These are phyloP conservation scores for Talaromyces sp. DNA, from an alignment of 2,329 filamentous ascomycete species.

Conservation along the genomic window DNA sequence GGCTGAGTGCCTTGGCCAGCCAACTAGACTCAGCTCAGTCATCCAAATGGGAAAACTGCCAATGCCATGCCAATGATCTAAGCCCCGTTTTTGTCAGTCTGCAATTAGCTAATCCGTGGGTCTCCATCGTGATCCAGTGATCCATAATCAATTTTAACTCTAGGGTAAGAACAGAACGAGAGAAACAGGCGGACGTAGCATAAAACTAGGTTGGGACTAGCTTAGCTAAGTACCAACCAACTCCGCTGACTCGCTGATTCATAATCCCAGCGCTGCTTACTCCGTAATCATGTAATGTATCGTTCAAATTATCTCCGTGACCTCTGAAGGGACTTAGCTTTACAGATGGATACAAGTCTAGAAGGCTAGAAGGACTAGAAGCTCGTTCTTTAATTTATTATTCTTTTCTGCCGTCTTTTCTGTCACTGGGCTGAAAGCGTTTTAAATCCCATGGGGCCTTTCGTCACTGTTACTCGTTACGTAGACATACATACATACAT, in stretches of 20 bases:
- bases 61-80: neutral
- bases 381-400: neutral
- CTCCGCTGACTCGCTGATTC: conserved; percentile 2
- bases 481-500: neutral
- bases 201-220: conserved; percentile 4
- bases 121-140: neutral
- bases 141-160: no score
- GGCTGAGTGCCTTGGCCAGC: neutral
- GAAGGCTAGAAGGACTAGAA: conserved; percentile 1
- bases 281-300: neutral
- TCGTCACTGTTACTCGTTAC: conserved; percentile 5
- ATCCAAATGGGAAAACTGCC: no score
- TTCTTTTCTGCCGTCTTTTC: neutral
- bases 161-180: no score
- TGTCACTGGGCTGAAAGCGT: no score
- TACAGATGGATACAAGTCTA: conserved; percentile 1
- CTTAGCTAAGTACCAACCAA: neutral
- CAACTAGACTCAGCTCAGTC: no score
- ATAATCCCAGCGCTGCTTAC: neutral
- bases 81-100: neutral
- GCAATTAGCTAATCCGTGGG: neutral
- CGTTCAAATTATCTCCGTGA: neutral
- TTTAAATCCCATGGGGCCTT: no score
- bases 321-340: no score
- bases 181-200: conserved; percentile 1